phyloP scores from a whole-genome alignment of 805 yeast genomes.

The Cyberlindnera nakhonratchasimensis region DNA sequence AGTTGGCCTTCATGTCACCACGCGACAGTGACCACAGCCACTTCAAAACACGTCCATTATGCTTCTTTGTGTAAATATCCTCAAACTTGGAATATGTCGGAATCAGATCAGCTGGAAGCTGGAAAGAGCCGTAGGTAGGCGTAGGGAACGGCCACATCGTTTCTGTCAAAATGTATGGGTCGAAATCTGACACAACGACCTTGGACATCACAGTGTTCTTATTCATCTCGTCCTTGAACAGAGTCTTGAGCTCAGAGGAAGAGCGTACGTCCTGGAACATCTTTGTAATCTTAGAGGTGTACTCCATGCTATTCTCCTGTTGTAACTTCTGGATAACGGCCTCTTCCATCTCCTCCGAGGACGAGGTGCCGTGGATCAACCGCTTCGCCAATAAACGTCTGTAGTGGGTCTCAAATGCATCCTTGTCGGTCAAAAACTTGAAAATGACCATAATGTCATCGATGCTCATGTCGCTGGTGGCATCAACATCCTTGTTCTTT shows the following conservation, averaged over 20 bases:
- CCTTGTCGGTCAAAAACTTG: slow-evolving; percentile 88
- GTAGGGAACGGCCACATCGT: slow-evolving; percentile 78
- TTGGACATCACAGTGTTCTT: slow-evolving; percentile 30
- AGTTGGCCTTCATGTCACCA: slow-evolving; percentile 85
- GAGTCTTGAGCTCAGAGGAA: slow-evolving; percentile 67
- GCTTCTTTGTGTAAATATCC: slow-evolving; percentile 66
- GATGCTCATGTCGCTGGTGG: slow-evolving; percentile 66
- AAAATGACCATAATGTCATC: slow-evolving; percentile 86
- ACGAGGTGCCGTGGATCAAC: slow-evolving; percentile 80
- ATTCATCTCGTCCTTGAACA: slow-evolving; percentile 47
- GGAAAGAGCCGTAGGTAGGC: slow-evolving; percentile 35
- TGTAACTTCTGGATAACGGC: slow-evolving; percentile 80
- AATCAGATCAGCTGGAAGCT: slow-evolving; percentile 65
- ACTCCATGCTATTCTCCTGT: slow-evolving; percentile 86
- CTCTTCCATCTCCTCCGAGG: slow-evolving; percentile 79
- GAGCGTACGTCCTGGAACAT: slow-evolving; percentile 94
- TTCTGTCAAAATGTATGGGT: slow-evolving; percentile 78
- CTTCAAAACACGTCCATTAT: slow-evolving; percentile 81
- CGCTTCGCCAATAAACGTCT: slow-evolving; percentile 87
- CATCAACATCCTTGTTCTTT: slow-evolving; percentile 64
- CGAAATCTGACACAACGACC: slow-evolving; percentile 47
- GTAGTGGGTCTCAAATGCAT: slow-evolving; percentile 90
- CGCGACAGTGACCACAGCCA: slow-evolving; percentile 97
- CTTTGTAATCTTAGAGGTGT: slow-evolving; percentile 88
- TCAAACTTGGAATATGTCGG: slow-evolving; percentile 65